These are phyloP conservation scores for Ophiostoma novo-ulmi DNA, from an alignment of 2,329 filamentous ascomycete genomes.

Conservation along the genomic window DNA sequence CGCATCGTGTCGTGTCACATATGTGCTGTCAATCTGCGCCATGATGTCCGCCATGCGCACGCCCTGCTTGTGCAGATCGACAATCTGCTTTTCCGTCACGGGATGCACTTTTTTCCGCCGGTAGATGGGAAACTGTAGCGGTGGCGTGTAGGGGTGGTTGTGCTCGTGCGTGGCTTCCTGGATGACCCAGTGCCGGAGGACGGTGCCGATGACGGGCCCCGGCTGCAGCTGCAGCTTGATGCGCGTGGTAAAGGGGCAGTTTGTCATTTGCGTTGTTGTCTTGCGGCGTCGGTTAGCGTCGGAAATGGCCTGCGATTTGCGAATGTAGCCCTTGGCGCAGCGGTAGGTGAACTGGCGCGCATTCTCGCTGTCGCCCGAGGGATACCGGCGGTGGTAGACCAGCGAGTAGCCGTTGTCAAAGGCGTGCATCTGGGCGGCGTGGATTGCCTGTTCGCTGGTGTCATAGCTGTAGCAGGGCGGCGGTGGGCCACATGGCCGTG, in stretches of 20 bases:
- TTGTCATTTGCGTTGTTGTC: background rate
- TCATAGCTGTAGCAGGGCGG: background rate
- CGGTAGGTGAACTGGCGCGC: background rate
- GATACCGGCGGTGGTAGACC: background rate
- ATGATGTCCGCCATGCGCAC: background rate
- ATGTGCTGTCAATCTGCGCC: background rate
- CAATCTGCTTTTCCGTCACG: background rate
- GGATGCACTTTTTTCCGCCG: background rate
- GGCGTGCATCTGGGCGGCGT: background rate
- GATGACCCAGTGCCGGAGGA: background rate
- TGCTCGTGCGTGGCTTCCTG: background rate
- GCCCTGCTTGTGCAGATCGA: background rate
- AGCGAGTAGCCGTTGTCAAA: background rate
- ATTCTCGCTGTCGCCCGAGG: background rate
- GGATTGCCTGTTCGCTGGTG: background rate
- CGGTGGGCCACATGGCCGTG: background rate
- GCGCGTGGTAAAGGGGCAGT: background rate
- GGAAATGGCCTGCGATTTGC: background rate
- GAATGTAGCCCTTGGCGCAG: background rate
- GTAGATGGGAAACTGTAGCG: background rate
- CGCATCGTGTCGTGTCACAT: background rate
- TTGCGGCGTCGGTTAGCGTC: background rate
- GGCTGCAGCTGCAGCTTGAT: background rate
- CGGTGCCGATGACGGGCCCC: background rate
- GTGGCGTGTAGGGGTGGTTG: background rate